A percentile compares a stretch with the other conserved stretches of the same genome.
Evolutionary conservation across 2,329 filamentous ascomycete species (phyloP).

Genomic region (Fusarium sp.): DNA sequence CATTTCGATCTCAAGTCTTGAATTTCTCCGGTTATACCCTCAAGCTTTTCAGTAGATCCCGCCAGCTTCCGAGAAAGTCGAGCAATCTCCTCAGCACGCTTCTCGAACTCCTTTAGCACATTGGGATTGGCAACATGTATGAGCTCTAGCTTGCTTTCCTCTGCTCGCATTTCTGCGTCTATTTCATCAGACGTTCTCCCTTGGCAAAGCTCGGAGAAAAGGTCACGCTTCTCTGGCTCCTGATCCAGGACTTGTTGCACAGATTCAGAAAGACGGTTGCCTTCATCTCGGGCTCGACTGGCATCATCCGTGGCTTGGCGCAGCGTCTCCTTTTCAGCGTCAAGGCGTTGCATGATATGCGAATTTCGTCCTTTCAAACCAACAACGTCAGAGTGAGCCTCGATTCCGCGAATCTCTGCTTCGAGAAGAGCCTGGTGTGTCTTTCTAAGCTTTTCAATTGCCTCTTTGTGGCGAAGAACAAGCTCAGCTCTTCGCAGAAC

Average conservation of each 20-base stretch:
- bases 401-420: constrained; percentile 77
- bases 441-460: constrained; percentile 71
- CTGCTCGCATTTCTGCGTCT: constrained; percentile 78
- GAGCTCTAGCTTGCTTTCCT: constrained; percentile 81
- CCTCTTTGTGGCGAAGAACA: constrained; percentile 65
- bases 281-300: constrained; percentile 54
- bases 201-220: constrained; percentile 59
- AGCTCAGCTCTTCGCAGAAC: constrained; percentile 68
- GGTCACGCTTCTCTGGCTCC: constrained; percentile 55
- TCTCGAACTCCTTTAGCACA: constrained; percentile 82
- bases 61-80: constrained; percentile 70
- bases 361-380: constrained; percentile 75
- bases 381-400: constrained; percentile 84
- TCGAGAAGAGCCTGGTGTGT: constrained; percentile 75
- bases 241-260: constrained; percentile 57
- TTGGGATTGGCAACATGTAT: constrained; percentile 82
- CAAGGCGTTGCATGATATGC: constrained; percentile 67
- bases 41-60: constrained; percentile 66
- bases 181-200: constrained; percentile 72
- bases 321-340: constrained; percentile 57
- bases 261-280: constrained; percentile 48
- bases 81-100: constrained; percentile 77
- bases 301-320: constrained; percentile 55
- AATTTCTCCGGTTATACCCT: constrained; percentile 69
- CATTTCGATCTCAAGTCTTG: constrained; percentile 75